Base-by-base conservation (phyloP, 352 stramenopile species). In the Globisporangium barbulae region DNA sequence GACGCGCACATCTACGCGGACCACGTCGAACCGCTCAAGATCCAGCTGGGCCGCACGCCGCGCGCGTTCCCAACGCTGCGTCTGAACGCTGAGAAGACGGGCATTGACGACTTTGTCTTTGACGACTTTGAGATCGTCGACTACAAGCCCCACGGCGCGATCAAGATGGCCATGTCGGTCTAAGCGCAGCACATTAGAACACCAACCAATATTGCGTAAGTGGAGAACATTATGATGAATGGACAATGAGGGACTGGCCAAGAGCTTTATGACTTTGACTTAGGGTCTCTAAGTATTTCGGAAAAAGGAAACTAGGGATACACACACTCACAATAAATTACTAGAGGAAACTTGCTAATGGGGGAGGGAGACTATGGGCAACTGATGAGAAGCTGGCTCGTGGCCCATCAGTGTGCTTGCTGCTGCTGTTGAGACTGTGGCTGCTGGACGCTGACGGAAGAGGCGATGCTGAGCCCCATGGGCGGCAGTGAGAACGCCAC, bases 81-180 rank as follows among this genome's bases (percentile, higher is more conserved):
- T 39, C 90, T 99, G 42, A 98, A 97, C 39, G 45, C 72, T 0
- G 61, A 67, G 13, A 97, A 94, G 50, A 89, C 78, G 0, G 85
- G 94, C 60, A 99, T 99, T 70, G 96, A 99, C 69, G 85, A 87
- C 25, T 99, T 99, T 74, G 75, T 74, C 41, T 99, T 97, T 58
- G 85, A 90, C 5, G 97, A 99, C 74, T 98, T 99, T 58, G 90
- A 96, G 56, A 69, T 99, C 13, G 80, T 96, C 19, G 94, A 89
- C 44, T 99, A 99, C 82, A 88, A 96, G 30, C 97, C 97, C 5
- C 87, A 99, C 64, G 91, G 90, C 62, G 86, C 92, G 49, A 99
- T 99, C 76, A 98, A 99, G 75, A 99, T 99, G 97, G 89, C 98
- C 68, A 99, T 99, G 98, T 98, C 98, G 7, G 97, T 96, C 5